Evolutionary conservation across 805 yeast species (phyloP).

Genomic region (Spathaspora sp.): DNA sequence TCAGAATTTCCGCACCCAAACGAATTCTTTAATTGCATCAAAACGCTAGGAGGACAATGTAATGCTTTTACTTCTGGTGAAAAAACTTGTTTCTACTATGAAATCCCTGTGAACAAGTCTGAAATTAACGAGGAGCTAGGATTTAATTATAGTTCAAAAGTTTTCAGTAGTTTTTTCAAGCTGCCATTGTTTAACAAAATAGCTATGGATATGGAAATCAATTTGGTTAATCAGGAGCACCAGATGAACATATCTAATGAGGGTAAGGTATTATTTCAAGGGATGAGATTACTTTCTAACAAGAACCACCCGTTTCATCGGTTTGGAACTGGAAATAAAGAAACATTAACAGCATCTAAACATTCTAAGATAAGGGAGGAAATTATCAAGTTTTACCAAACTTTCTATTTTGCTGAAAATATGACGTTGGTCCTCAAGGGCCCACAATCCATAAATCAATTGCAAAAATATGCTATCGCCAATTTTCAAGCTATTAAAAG

Average conservation of each 20-base stretch:
- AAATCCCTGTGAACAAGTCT: conserved; percentile 46
- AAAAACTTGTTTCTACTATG: conserved; percentile 60
- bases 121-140: conserved; percentile 25
- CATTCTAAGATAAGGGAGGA: conserved; percentile 30
- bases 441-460: conserved; percentile 57
- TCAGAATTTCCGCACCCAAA: conserved; percentile 49
- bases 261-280: conserved; percentile 56
- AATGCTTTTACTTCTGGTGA: conserved; percentile 74
- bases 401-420: conserved; percentile 42
- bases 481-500: conserved; percentile 36
- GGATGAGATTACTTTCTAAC: conserved; percentile 48
- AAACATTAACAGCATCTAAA: conserved; percentile 42
- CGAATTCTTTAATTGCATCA: conserved; percentile 40
- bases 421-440: conserved; percentile 62
- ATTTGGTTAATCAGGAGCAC: conserved; percentile 68
- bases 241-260: conserved; percentile 41
- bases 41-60: conserved; percentile 49
- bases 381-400: conserved; percentile 36
- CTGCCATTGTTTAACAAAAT: conserved; percentile 46
- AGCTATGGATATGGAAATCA: conserved; percentile 47
- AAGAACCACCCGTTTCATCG: conserved; percentile 50
- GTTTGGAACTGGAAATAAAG: conserved; percentile 62
- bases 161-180: conserved; percentile 50
- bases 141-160: conserved; percentile 43
- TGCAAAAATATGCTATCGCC: conserved; percentile 48